Evolutionary conservation across 2,329 filamentous ascomycete genomes (phyloP), one percentile per base, ranked within the genome.

Genomic region (Thermothelomyces thermophilus): DNA sequence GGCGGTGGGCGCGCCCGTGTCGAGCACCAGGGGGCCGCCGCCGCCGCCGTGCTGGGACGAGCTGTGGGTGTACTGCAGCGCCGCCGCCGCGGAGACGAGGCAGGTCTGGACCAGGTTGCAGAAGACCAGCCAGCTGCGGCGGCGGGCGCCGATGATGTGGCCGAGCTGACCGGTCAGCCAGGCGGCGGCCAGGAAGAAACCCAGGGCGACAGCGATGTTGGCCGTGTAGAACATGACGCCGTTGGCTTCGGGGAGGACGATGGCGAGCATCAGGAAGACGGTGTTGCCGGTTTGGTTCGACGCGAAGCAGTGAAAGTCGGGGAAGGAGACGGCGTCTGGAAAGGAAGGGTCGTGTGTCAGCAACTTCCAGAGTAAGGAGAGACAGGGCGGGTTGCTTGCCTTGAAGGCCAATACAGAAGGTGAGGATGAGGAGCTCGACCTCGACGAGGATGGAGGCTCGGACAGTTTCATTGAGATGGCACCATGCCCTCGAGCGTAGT

Each of bases 221-320:
- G 70, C 58, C 11, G 74, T 72, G 57, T 71, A 66, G 62, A 80
- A 80, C 60, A 71, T 66, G 17, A 73, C 66, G 39, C 70, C 68
- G 55, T 73, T 66, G 51, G 75, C 63, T 31, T 72, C 60, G 8
- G 76, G 73, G 26, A 75, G 58, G 31, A 76, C 65, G 49, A 81
- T 68, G 26, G 76, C 77, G 10, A 76, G 60, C 51, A 72, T 66
- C 8, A 83, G 69, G 58, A 84, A 76, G 42, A 83, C 73, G 2
- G 79, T 82, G 65, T 83, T 84, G 51, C 81, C 80, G 0, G 80
- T 84, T 60, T 84, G 79, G 62, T 83, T 83, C 26, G 78, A 82
- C 13, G 77, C 76, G 62, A 83, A 82, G 60, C 77, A 81, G 63
- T 75, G 73, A 63, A 77, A 83, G 60, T 81, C 77, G 19, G 76